Base-by-base conservation (phyloP, 176 grass and related monocot genomes). In the Eragrostis nindensis region DNA sequence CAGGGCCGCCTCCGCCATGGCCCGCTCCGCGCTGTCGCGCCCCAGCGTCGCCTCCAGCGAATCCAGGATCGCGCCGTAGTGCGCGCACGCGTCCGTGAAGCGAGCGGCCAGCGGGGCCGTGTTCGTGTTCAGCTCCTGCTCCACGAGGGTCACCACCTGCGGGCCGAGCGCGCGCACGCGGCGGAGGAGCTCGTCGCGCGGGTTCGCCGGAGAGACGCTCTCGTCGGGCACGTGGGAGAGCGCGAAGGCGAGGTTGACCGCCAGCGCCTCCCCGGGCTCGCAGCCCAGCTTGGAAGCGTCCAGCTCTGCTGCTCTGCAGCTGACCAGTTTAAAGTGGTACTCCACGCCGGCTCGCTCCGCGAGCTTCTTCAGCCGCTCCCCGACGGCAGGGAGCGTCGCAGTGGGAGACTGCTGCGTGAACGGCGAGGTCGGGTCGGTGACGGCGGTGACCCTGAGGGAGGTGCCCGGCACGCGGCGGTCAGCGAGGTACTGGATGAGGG, bases 81-180 rank as follows among this genome's bases (percentile, higher is more conserved):
- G 85, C 49, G 49, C 63, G 62, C 74, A 97, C 39, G 90, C 90
- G 85, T 94, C 90, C 6, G 92, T 21, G 87, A 97, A 97, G 26
- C 95, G 87, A 4, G 87, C 70, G 3, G 77, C 69, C 69, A 97
- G 93, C 42, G 83, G 82, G 21, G 95, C 90, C 11, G 95, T 97
- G 82, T 94, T 97, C 3, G 89, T 89, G 75, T 97, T 97, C 15
- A 97, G 60, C 26, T 97, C 95, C 56, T 94, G 92, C 89, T 97
- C 95, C 5, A 92, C 85, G 11, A 97, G 89, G 2, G 83, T 46
- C 43, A 97, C 92, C 6, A 97, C 70, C 53, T 75, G 71, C 2
- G 94, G 92, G 21, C 82, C 66, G 40, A 97, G 90, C 9, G 94
- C 89, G 44, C 92, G 90, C 25, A 97, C 92, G 19, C 89, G 92